Conservation (phyloP, 2,329 filamentous ascomycete genomes). For the Uncinocarpus reesii region DNA sequence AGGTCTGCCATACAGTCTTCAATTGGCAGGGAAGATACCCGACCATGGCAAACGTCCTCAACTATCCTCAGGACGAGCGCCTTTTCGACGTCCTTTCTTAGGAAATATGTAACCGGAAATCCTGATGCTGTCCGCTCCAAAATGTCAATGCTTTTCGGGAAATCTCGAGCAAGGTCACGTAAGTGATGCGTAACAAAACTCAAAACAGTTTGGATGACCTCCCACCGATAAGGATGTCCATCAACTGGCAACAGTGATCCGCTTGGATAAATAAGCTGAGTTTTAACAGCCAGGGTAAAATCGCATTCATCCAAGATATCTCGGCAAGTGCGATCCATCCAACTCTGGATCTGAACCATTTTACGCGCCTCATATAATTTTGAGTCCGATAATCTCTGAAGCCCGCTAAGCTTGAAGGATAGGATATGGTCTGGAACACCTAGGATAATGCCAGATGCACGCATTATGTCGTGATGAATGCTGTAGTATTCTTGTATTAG, state of each 20-base stretch:
- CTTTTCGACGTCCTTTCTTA: constrained; percentile 8
- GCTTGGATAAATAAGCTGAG: constrained; percentile 49
- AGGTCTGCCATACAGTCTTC: constrained; percentile 27
- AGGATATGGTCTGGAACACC: constrained; percentile 54
- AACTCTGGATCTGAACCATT: constrained; percentile 37
- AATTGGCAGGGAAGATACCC: not conserved
- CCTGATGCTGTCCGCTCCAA: not conserved
- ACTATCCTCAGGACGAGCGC: constrained; percentile 1
- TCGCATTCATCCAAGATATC: constrained; percentile 56
- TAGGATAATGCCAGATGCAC: constrained; percentile 45
- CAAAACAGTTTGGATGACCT: constrained; percentile 29
- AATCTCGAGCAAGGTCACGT: not conserved
- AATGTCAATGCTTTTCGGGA: constrained; percentile 6
- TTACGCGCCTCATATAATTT: constrained; percentile 43
- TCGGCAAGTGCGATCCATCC: constrained; percentile 30
- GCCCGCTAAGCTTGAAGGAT: constrained; percentile 46
- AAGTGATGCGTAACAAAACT: not conserved
- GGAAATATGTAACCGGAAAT: constrained; percentile 4
- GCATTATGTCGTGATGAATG: constrained; percentile 21
- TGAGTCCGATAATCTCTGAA: constrained; percentile 47
- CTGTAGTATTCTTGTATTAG: constrained; percentile 20
- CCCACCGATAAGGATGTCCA: constrained; percentile 46
- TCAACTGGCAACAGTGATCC: constrained; percentile 43
- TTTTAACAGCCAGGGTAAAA: constrained; percentile 42
- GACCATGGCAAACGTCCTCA: not conserved